Base-by-base conservation (phyloP, 2,329 filamentous ascomycete genomes). In the Xylaria sp. region DNA sequence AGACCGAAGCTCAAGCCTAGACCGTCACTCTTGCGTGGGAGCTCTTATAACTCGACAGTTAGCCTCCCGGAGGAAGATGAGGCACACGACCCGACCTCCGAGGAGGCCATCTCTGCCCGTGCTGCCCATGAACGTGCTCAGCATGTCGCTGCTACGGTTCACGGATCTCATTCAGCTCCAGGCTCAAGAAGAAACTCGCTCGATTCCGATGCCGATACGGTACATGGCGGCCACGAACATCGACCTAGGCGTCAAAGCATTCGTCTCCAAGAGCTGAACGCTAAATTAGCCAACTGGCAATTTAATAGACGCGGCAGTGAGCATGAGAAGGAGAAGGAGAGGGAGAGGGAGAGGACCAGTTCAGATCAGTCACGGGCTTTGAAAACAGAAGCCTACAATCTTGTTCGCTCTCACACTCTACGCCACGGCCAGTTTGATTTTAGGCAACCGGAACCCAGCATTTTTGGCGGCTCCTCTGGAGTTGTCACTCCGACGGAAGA, bases 91-190 rank as follows among this genome's bases (percentile, higher is more conserved):
- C 68, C 70, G 3, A 69, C 66, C 30, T 76, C 74, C 19, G 75
- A 77, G 55, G 76, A 74, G 47, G 75, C 71, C 4, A 69, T 75
- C 45, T 78, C 81, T 21, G 82, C 81, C 6, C 78, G 79, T n/a
- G 81, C 81, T 21, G 82, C 83, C 1, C 82, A 82, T 62, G 80
- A 81, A 65, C 79, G 83, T 56, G 83, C 82, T 2, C 78, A 79
- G 57, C 76, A 81, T 65, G 76, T 85, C 39, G 82, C 82, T 2
- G 81, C 80, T 30, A 81, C 77, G 32, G 76, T 84, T 36, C 75
- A 78, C 27, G 74, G 75, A 7, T 79, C 80, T 39, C 80, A 79
- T 34, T 81, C 79, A 2, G 75, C 74, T 8, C 78, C 79, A 1
- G 74, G 73, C 32, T 80, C 78, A 14, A 76, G 78, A 61, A 75